Conservation (phyloP, 805 yeast genomes). For the Metschnikowia rubicola region DNA sequence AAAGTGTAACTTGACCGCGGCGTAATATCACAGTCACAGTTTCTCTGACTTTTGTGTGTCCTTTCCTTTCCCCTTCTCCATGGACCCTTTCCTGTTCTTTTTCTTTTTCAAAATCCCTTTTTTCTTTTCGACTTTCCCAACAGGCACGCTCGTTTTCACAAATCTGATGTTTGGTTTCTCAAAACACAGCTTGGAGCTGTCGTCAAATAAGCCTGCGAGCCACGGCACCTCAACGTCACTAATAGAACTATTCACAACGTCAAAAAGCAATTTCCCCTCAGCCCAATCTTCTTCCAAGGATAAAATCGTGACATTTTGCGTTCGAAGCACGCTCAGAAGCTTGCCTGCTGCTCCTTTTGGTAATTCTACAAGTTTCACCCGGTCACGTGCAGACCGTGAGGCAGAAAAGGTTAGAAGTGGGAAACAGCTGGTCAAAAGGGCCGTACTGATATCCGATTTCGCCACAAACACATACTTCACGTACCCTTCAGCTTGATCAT, state of each 20-base stretch:
- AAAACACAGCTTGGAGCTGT: slow-evolving; percentile 1
- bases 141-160: slow-evolving; percentile 12
- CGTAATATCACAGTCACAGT: too few species aligned
- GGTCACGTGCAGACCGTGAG: slow-evolving; percentile 20
- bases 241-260: slow-evolving; percentile 28
- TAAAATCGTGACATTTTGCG: slow-evolving; percentile 28
- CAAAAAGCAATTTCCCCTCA: slow-evolving; percentile 29
- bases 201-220: slow-evolving; percentile 34
- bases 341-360: slow-evolving; percentile 43
- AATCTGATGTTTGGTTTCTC: slow-evolving; percentile 13
- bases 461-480: slow-evolving; percentile 55
- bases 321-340: slow-evolving; percentile 30
- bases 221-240: slow-evolving; percentile 44
- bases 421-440: slow-evolving; percentile 50
- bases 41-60: too few species aligned
- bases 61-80: too few species aligned
- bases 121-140: slow-evolving; percentile 4
- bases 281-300: slow-evolving; percentile 30
- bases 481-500: background rate
- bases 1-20: too few species aligned
- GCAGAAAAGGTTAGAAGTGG: slow-evolving; percentile 55
- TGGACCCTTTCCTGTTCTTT: slow-evolving; percentile 1
- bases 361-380: slow-evolving; percentile 58
- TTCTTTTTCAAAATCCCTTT: slow-evolving; percentile 3
- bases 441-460: slow-evolving; percentile 51